Base-by-base conservation (phyloP, 257 asterid genomes). In the Capsicum baccatum region DNA sequence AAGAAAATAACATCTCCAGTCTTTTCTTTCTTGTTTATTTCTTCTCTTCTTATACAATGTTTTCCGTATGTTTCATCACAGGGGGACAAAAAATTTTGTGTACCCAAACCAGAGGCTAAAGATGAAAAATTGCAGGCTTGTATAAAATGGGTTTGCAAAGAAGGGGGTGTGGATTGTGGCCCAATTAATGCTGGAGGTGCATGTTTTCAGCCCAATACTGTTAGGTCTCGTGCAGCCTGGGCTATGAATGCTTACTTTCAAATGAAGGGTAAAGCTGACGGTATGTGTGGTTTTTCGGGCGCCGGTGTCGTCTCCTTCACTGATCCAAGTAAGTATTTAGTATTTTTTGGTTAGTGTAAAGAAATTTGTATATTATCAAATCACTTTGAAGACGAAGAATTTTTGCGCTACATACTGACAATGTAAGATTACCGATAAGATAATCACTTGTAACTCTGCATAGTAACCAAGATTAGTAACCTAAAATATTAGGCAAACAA, bases 131-230 rank as follows among this genome's bases (percentile, higher is more conserved):
- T 95, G 83, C 98, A 94, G 86, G 86, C 86, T 1, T 91, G 92
- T 86, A 86, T 95, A 59, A 85, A 92, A 87, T 95, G 90, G 33
- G 93, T 92, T 2, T 94, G 95, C 85, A 88, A 89, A 87, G 92
- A 91, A 42, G 89, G 88, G 88, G 26, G 98, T 62, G 39, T 62
- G 16, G 69, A 62, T 62, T 62, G 69, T 62, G 69, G 39, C 39
- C 39, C 44, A 64, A 17, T 64, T 64, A 16, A 64, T 26, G 44
- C 4, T 64, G 44, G 71, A 64, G 71, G 71, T 42, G 44, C 71
- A 64, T 64, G 42, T 12, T 26, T 5, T 26, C 15, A 39, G 44
- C 71, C 71, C 5, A 64, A 64, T 26, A 26, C n/a, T 26, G n/a
- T 64, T 64, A 64, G 71, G 5, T 64, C 71, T 26, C 70, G 26